Percentiles rank a stretch among this genome's conserved stretches.
Conservation (phyloP, 805 yeast genomes). For the Sungouiozyma intestinalis region DNA sequence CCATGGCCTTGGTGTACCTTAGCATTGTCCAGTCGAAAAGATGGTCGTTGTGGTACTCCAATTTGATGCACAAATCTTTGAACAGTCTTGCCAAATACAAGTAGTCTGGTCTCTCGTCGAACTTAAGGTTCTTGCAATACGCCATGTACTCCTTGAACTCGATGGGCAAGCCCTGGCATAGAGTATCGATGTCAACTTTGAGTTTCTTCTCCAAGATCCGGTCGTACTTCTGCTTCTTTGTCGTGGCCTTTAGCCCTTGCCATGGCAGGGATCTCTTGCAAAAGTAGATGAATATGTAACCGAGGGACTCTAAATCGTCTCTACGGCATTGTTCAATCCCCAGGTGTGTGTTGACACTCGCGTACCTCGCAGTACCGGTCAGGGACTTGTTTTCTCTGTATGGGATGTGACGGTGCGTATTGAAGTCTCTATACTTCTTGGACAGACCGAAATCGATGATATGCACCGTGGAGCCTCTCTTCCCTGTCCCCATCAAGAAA, state of each 20-base stretch:
- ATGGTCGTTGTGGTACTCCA: slow-evolving; percentile 87
- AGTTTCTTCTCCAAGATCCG: slow-evolving; percentile 93
- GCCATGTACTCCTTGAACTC: slow-evolving; percentile 86
- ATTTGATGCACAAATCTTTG: slow-evolving; percentile 82
- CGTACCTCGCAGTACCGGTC: slow-evolving; percentile 98
- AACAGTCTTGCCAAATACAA: slow-evolving; percentile 79
- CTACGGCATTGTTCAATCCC: slow-evolving; percentile 96
- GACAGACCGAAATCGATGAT: slow-evolving; percentile 93
- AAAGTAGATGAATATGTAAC: slow-evolving; percentile 88
- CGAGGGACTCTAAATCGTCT: slow-evolving; percentile 91
- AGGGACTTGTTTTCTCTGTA: slow-evolving; percentile 93
- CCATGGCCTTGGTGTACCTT: slow-evolving; percentile 30
- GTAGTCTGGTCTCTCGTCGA: slow-evolving; percentile 96
- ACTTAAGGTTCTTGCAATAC: slow-evolving; percentile 83
- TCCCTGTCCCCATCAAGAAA: slow-evolving; percentile 79
- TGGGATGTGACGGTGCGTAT: slow-evolving; percentile 91
- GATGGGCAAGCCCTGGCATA: slow-evolving; percentile 85
- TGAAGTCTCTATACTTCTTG: slow-evolving; percentile 88
- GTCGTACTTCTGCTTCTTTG: slow-evolving; percentile 97
- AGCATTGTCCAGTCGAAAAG: slow-evolving; percentile 92
- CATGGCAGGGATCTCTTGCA: slow-evolving; percentile 95
- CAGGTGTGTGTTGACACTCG: slow-evolving; percentile 88
- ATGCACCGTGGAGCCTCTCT: slow-evolving; percentile 91
- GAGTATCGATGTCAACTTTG: slow-evolving; percentile 80
- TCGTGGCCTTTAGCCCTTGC: slow-evolving; percentile 97